Evolutionary conservation across 176 grass and related monocot species (phyloP).

Genomic region (Aegilops tauschii): DNA sequence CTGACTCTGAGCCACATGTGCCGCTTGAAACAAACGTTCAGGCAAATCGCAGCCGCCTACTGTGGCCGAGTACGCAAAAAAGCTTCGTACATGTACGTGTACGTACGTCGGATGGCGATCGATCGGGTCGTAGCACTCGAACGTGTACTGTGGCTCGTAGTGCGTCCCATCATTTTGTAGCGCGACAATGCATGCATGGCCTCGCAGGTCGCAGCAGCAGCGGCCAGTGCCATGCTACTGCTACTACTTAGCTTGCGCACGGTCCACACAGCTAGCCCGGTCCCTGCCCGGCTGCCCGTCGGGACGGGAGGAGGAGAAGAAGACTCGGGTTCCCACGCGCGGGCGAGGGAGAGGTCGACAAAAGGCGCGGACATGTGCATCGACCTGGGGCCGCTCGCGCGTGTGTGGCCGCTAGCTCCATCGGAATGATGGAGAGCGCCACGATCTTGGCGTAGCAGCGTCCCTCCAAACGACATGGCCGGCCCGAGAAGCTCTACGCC

Average conservation of each 20-base stretch:
- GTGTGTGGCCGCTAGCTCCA: slow-evolving; percentile 22
- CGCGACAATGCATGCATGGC: slow-evolving; percentile 20
- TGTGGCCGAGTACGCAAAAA: too few species aligned
- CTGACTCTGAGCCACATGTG: too few species aligned
- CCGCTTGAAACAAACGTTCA: too few species aligned
- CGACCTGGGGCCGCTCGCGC: slow-evolving; percentile 22
- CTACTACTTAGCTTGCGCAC: too few species aligned
- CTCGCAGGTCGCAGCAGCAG: background rate
- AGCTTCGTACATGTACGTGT: too few species aligned
- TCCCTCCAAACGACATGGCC: slow-evolving; percentile 24
- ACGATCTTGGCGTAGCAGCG: background rate
- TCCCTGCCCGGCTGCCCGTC: background rate
- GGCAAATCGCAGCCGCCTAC: too few species aligned
- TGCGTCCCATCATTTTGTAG: background rate
- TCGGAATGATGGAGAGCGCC: slow-evolving; percentile 56
- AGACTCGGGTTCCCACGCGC: slow-evolving; percentile 2
- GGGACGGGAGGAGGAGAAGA: background rate
- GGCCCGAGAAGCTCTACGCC: slow-evolving; percentile 21
- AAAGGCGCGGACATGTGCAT: slow-evolving; percentile 66
- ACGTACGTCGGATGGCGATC: background rate
- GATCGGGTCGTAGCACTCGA: background rate
- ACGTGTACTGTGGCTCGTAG: background rate
- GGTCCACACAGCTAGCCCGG: background rate
- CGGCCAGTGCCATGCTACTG: too few species aligned
- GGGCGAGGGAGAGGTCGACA: slow-evolving; percentile 4